Evolutionary conservation across 2,329 filamentous ascomycete species (phyloP).

Genomic region (Exophiala calicioides): DNA sequence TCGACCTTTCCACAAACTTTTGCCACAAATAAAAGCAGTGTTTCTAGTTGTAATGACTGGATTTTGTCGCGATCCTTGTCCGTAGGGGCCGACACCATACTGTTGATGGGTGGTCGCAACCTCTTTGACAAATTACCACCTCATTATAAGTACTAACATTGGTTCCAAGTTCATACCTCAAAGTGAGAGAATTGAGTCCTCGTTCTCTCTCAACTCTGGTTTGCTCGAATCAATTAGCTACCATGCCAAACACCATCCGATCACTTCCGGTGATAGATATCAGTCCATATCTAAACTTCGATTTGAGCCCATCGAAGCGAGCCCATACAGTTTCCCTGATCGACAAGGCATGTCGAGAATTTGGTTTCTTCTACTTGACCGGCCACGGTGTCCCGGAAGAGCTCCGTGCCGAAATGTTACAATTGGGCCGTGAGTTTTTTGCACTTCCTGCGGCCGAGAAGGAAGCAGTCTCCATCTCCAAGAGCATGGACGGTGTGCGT

Average conservation of each 20-base stretch:
- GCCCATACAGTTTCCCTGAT: not conserved
- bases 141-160: too few relatives aligned
- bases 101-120: too few relatives aligned
- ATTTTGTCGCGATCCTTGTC: too few relatives aligned
- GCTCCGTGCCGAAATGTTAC: constrained; percentile 36
- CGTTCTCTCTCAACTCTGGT: too few relatives aligned
- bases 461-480: constrained; percentile 9
- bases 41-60: too few relatives aligned
- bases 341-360: constrained; percentile 9
- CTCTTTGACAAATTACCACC: too few relatives aligned
- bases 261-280: constrained; percentile 8
- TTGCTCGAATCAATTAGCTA: not conserved
- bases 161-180: too few relatives aligned
- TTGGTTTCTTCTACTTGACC: constrained; percentile 45
- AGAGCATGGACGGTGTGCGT: constrained; percentile 11
- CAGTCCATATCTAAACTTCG: constrained; percentile 4
- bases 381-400: constrained; percentile 37
- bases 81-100: too few relatives aligned
- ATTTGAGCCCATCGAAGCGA: constrained; percentile 1
- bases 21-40: too few relatives aligned
- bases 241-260: not conserved
- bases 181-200: too few relatives aligned
- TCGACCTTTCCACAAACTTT: too few relatives aligned
- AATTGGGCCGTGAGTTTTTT: constrained; percentile 37
- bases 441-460: constrained; percentile 7